Evolutionary conservation across 352 stramenopile genomes (phyloP), one percentile per base, ranked within the genome.

Genomic region (Globisporangium recalcitrans): DNA sequence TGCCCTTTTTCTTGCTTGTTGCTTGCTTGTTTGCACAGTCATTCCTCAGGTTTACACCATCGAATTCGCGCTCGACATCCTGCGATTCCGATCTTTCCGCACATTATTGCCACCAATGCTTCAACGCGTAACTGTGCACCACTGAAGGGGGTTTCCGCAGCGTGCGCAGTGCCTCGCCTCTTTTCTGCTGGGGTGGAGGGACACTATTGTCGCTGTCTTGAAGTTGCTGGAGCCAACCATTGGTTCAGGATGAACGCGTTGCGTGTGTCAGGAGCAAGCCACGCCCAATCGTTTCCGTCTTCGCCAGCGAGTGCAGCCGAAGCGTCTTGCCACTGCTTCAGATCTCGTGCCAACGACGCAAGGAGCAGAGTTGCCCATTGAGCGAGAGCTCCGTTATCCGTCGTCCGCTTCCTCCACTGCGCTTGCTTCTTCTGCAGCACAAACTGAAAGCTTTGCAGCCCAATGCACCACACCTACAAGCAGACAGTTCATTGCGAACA

Each of bases 391-490:
- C 60, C 64, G 13, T 1, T 57, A 4, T 36, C 7, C 31, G 66
- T 58, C 21, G 46, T n/a, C 52, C 54, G 59, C n/a, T 64, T 65
- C 34, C 19, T 40, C 51, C 51, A 56, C 13, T 27, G 56, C n/a
- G 69, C 71, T 48, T 26, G 36, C 22, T 46, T 59, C 11, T 54
- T 34, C 58, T 64, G 34, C 9, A 83, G 55, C 21, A 67, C 62
- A 19, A 86, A 42, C 26, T 71, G 60, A 29, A 86, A 83, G 9
- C 64, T 71, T 49, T 71, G 57, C 14, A 83, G 56, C 34, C 77
- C 77, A 48, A 83, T 73, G 16, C 60, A 55, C 70, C 72, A 79
- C 29, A 86, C 65, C 77, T 86, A n/a, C 49, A 11, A 52, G 13
- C 36, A 49, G 21, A 26, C 24, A 49, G 8, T 6, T 26, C 26